Conservation (phyloP, 768 basidiomycete genomes). For the Paxillus involutus region DNA sequence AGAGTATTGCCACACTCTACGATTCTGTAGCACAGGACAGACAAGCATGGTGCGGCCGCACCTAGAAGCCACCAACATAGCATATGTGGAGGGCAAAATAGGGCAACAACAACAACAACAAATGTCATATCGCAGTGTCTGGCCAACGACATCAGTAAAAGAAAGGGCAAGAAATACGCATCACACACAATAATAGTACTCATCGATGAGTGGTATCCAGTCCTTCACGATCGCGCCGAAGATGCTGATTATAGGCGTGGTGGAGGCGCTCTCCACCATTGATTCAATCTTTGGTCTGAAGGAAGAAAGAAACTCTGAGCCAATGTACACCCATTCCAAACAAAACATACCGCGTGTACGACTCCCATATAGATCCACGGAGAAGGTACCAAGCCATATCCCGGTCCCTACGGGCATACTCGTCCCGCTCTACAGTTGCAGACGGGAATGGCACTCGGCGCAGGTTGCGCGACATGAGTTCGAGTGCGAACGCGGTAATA, state of each 20-base stretch:
- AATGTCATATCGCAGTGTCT: conserved; percentile 46
- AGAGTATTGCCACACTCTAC: not conserved
- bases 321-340: conserved; percentile 3
- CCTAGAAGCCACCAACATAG: not conserved
- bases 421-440: conserved; percentile 64
- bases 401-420: conserved; percentile 81
- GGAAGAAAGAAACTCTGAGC: not conserved
- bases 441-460: conserved; percentile 66
- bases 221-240: conserved; percentile 72
- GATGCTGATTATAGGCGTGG: conserved; percentile 64
- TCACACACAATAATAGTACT: conserved; percentile 87
- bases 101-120: not conserved
- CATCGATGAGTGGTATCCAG: conserved; percentile 87
- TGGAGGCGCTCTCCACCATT: conserved; percentile 53
- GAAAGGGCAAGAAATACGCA: not conserved
- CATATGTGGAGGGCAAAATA: conserved; percentile 15
- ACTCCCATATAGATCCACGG: conserved; percentile 83
- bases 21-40: not conserved
- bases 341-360: conserved; percentile 62
- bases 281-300: conserved; percentile 74
- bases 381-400: conserved; percentile 84
- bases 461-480: conserved; percentile 72
- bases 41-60: not conserved
- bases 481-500: conserved; percentile 61
- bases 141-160: conserved; percentile 6